Evolutionary conservation across 208 protist species (phyloP).

Genomic region (Leishmania arabica): DNA sequence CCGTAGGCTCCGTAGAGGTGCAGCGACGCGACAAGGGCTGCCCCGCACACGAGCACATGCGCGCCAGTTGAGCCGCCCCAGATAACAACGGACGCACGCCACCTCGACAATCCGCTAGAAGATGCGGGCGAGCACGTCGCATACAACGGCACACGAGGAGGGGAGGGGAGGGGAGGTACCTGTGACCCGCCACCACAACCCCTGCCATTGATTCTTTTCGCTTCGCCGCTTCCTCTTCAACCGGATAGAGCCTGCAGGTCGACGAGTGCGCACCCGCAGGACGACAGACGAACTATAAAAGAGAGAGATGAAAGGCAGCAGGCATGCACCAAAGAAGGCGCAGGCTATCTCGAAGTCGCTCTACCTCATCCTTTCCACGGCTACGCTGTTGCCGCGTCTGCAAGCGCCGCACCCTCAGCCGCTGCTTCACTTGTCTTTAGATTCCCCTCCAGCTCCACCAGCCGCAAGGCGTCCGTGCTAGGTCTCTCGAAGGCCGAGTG

Average conservation of each 20-base stretch:
- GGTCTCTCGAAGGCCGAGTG: constrained; percentile 44
- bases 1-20: not conserved
- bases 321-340: not conserved
- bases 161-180: not conserved
- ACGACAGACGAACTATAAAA: not conserved
- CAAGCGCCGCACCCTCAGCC: not conserved
- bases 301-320: not conserved
- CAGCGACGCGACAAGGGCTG: not conserved
- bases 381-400: not conserved
- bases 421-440: not conserved
- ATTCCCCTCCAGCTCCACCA: constrained; percentile 32
- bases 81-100: not conserved
- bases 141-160: not conserved
- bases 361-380: no score
- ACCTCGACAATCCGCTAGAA: not conserved
- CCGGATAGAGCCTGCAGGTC: not conserved
- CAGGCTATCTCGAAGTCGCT: not conserved
- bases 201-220: not conserved
- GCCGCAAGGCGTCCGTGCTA: constrained; percentile 34
- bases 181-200: not conserved
- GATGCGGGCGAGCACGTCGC: not conserved
- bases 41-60: not conserved
- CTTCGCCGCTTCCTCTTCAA: not conserved
- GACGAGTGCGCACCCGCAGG: not conserved
- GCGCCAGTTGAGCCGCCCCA: not conserved